These are phyloP conservation scores for Centaurea solstitialis DNA, from an alignment of 129 eudicot species.

Conservation along the genomic window DNA sequence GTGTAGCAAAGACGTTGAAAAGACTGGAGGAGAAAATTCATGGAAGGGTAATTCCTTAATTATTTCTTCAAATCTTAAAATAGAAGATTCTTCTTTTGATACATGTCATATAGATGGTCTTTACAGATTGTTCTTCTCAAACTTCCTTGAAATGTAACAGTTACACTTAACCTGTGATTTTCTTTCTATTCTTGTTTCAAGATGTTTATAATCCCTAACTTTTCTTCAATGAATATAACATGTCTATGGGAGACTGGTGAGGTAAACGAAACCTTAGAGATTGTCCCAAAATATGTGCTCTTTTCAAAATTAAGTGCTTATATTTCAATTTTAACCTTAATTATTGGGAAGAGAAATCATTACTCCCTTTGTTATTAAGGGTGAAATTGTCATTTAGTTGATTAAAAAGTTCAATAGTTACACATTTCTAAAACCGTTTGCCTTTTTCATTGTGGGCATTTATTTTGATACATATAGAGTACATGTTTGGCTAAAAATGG, in stretches of 20 bases:
- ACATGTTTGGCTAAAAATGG: neutral
- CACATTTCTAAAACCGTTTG: neutral
- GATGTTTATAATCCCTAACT: neutral
- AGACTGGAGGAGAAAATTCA: constrained; percentile 84
- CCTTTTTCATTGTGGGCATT: neutral
- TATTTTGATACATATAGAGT: neutral
- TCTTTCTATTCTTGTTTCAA: neutral
- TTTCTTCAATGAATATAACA: neutral
- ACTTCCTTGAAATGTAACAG: neutral
- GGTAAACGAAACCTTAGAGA: neutral
- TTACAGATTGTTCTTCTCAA: constrained; percentile 4
- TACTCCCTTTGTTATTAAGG: neutral
- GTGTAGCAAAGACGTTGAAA: constrained; percentile 73
- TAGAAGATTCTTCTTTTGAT: neutral
- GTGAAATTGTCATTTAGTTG: neutral
- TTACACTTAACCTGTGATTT: neutral
- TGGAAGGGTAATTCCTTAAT: constrained; percentile 63
- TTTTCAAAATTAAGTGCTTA: neutral
- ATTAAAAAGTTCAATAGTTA: neutral
- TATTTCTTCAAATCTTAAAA: neutral
- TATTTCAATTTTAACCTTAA: neutral
- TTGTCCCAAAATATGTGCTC: neutral
- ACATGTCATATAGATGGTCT: neutral
- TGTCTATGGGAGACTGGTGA: neutral
- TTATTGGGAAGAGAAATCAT: neutral